Conservation (phyloP, 1,284 basidiomycete genomes). For the Cryptococcus hybrid region DNA sequence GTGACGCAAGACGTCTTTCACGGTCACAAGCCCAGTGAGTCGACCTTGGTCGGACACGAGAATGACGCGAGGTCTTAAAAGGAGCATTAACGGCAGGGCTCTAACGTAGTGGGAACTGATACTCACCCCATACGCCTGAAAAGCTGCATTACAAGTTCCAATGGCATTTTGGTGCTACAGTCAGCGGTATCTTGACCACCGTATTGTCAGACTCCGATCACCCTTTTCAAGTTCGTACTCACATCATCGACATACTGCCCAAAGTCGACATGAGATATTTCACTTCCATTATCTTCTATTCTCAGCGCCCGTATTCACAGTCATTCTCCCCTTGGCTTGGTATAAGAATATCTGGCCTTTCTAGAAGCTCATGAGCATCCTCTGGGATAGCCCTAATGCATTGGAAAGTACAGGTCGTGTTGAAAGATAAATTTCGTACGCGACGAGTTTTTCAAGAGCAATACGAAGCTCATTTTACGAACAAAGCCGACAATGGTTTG, state of each 20-base stretch:
- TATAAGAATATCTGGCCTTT: conserved; percentile 34
- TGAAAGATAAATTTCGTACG: conserved; percentile 60
- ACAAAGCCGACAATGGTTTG: conserved; percentile 81
- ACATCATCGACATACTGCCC: conserved; percentile 93
- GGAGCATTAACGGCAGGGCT: not conserved
- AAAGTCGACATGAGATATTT: conserved; percentile 60
- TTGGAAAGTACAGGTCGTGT: conserved; percentile 71
- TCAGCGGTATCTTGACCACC: conserved; percentile 72
- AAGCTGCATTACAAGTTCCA: conserved; percentile 95
- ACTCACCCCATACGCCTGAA: conserved; percentile 94
- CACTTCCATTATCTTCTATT: conserved; percentile 23
- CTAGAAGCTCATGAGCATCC: conserved; percentile 12
- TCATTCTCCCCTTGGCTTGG: conserved; percentile 13
- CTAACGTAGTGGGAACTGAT: not conserved
- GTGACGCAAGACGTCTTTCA: conserved; percentile 91
- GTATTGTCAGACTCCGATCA: not conserved
- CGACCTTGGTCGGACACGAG: conserved; percentile 82
- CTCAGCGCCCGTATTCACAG: conserved; percentile 1
- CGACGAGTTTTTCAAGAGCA: conserved; percentile 74
- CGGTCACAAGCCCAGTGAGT: conserved; percentile 83
- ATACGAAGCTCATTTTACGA: conserved; percentile 80
- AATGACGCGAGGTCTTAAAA: conserved; percentile 80
- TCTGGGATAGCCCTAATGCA: conserved; percentile 30
- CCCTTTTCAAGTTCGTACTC: conserved; percentile 17
- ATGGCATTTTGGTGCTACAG: conserved; percentile 83